A percentile compares a stretch with the other conserved stretches of the same genome.
Evolutionary conservation across 202 grass and related monocot genomes (phyloP).

Genomic region (Bolboschoenoplectus hybrid): DNA sequence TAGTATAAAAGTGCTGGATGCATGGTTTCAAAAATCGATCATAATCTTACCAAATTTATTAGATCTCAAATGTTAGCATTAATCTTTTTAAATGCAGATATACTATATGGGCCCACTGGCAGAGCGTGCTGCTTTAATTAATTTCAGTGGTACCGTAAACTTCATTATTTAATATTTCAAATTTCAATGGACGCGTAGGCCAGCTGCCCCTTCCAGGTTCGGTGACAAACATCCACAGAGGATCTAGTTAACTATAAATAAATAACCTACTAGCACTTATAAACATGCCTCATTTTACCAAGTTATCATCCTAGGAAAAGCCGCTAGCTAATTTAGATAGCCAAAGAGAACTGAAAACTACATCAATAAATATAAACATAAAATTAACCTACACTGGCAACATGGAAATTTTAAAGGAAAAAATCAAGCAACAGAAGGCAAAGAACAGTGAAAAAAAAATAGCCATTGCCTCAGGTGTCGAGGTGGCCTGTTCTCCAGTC

Average conservation of each 20-base stretch:
- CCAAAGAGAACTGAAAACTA: conserved; percentile 16
- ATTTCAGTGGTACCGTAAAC: background rate
- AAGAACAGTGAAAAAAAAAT: conserved; percentile 9
- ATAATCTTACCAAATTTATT: too few relatives aligned
- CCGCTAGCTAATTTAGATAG: conserved; percentile 28
- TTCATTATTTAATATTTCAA: background rate
- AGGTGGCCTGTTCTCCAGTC: background rate
- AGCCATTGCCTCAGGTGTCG: conserved; percentile 27
- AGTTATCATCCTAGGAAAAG: background rate
- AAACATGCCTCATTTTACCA: conserved; percentile 32
- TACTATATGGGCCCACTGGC: too few relatives aligned
- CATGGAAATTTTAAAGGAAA: background rate
- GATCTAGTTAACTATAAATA: background rate
- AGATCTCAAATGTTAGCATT: too few relatives aligned
- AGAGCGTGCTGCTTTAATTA: background rate
- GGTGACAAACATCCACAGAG: conserved; percentile 7
- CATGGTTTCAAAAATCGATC: too few relatives aligned
- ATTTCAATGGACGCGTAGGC: background rate
- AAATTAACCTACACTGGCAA: conserved; percentile 19
- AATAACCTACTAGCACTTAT: background rate
- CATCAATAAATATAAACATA: conserved; percentile 35
- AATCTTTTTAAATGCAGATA: too few relatives aligned
- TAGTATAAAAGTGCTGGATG: too few relatives aligned
- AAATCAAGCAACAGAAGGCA: conserved; percentile 12
- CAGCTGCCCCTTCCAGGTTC: background rate